Percentiles rank a stretch among this genome's conserved stretches.
Conservation (phyloP, 495 filamentous ascomycete species). For the Penicillium paxilli region DNA sequence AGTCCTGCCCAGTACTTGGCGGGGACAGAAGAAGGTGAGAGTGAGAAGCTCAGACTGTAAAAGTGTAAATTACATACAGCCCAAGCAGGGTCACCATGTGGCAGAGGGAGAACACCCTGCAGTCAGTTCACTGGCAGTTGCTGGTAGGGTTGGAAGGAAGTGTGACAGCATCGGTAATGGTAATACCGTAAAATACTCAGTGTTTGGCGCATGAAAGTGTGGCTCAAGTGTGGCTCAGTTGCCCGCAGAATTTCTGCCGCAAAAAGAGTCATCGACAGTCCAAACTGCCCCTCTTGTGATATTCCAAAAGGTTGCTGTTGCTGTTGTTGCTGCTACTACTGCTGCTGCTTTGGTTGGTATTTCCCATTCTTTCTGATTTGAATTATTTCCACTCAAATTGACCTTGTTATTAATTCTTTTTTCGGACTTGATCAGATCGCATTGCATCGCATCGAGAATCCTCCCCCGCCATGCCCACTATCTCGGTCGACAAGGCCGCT, state of each 20-base stretch:
- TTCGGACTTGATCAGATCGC: conserved; percentile 11
- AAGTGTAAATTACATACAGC: conserved; percentile 31
- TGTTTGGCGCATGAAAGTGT: conserved; percentile 17
- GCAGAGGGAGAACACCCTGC: too few species aligned
- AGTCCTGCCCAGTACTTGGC: too few species aligned
- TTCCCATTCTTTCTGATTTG: conserved; percentile 3
- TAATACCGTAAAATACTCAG: too few species aligned
- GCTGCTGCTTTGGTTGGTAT: not conserved
- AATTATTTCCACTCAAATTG: not conserved
- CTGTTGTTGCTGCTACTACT: not conserved
- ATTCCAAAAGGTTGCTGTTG: too few species aligned
- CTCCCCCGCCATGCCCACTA: conserved; percentile 70
- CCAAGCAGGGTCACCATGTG: too few species aligned
- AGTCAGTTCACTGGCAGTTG: not conserved
- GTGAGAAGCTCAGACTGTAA: too few species aligned
- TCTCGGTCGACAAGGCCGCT: conserved; percentile 89
- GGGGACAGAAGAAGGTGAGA: too few species aligned
- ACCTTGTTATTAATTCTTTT: not conserved
- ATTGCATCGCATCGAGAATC: conserved; percentile 23
- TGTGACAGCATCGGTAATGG: conserved; percentile 21
- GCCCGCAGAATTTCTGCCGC: conserved; percentile 26
- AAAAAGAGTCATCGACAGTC: conserved; percentile 31
- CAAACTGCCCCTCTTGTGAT: not conserved
- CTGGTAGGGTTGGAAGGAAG: not conserved
- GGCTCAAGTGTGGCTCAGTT: too few species aligned